Base-by-base conservation (phyloP, 441 rosid species). In the Flueggea neowawraea region DNA sequence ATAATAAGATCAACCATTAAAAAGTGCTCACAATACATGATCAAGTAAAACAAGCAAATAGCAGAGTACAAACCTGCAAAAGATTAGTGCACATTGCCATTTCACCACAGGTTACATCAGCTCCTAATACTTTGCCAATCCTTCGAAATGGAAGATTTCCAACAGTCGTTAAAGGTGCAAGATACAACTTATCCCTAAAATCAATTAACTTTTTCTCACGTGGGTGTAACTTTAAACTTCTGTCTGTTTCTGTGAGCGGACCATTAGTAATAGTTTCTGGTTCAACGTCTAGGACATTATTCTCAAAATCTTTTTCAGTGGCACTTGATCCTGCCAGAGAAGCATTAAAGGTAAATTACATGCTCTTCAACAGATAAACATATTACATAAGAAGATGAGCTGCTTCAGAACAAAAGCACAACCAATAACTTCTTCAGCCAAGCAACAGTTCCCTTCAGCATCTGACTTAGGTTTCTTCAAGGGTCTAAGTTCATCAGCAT, bases 61-160 rank as follows among this genome's bases (percentile, higher is more conserved):
- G 31, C 63, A 52, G 70, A 16, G 69, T 43, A 60, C 55, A 57
- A 53, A 92, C 96, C 95, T 90, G 96, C 84, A 94, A 83, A 60
- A 94, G 90, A 70, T 89, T 87, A 60, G 98, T 85, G 74, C 97
- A 87, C 96, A 90, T 89, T 43, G 98, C 98, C 98, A 94, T 94
- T 82, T 94, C 98, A 69, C 98, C 97, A 15, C 96, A 91, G 2
- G 98, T 91, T 63, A 89, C 73, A 76, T 91, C 97, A 58, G 94
- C 97, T 68, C 98, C 98, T 54, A 91, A 66, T 57, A 66, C 82
- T 82, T 91, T 89, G 83, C 98, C 91, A 67, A 91, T 78, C 82
- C 96, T 89, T 65, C 98, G 81, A 69, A 84, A 91, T 59, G 97
- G 97, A 71, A 94, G 98, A 78, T 91, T 94, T 64, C 97, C 98